Evolutionary conservation across 306 rosid genomes (phyloP), one percentile per base, ranked within the genome.

Genomic region (Cicer arietinum): DNA sequence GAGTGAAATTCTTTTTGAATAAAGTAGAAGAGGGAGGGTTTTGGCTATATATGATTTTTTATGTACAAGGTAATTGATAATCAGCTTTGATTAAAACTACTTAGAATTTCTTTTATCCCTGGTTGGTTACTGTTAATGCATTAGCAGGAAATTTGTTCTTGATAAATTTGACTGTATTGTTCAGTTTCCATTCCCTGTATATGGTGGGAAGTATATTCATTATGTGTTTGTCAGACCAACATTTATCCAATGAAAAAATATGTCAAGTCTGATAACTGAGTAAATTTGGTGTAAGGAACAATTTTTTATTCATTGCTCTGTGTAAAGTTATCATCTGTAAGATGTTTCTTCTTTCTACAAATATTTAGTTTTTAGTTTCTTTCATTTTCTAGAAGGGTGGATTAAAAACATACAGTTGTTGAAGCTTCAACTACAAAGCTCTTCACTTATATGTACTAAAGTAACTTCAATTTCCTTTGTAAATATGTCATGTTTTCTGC

Each of bases 1-100:
- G 93, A 88, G 84, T 88, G 88, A 90, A 77, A 92, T 95, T 95
- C 99, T 95, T 95, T 78, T 83, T 68, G 77, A 83, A 87, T 88
- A 88, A 59, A 86, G 82, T 81, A 87, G 89, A 79, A 22, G 88
- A 70, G 86, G 81, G 85, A 77, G 89, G 88, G 77, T 67, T 86
- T 84, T 84, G 85, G 79, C 80, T 80, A 74, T 85, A 74, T 85
- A 84, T 87, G 83, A 84, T 88, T 86, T 91, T 85, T 75, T 80
- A 76, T 81, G 75, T 85, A 80, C 70, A 72, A 77, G 87, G 82
- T 81, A 76, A 82, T 81, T 86, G 82, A 76, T 88, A 67, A 85
- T 85, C 84, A 88, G 65, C 84, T 65, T 79, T 70, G 45, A 25
- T 78, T 73, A 77, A 60, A 81, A 85, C 89, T 54, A 51, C 77